Percentiles rank a stretch among this genome's conserved stretches.
Evolutionary conservation across 176 grass and related monocot species (phyloP).

Genomic region (Avena eriantha): DNA sequence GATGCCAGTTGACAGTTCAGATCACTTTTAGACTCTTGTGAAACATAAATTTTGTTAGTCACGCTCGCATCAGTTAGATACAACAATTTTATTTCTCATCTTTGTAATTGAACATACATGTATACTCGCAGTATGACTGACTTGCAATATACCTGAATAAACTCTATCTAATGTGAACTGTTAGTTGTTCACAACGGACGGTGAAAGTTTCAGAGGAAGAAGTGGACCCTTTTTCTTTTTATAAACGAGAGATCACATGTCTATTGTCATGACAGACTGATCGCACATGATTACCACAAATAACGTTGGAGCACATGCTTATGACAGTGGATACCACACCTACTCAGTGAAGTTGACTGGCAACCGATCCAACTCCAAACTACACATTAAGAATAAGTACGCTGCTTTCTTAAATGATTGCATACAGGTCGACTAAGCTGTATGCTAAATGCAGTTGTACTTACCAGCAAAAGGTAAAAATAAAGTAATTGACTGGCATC

Average conservation of each 20-base stretch:
- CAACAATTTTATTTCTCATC: no score
- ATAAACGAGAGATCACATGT: constrained; percentile 46
- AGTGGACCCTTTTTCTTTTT: neutral
- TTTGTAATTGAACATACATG: neutral
- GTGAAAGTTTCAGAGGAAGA: constrained; percentile 20
- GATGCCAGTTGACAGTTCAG: neutral
- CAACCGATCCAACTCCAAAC: constrained; percentile 42
- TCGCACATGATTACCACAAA: constrained; percentile 31
- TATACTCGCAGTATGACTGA: neutral
- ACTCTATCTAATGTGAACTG: constrained; percentile 29
- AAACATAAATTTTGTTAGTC: neutral
- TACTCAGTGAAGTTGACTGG: constrained; percentile 54
- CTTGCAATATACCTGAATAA: neutral
- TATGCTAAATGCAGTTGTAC: neutral
- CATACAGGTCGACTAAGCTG: constrained; percentile 28
- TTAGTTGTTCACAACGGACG: constrained; percentile 3
- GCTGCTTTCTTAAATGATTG: constrained; percentile 12
- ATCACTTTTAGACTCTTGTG: neutral
- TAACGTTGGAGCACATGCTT: constrained; percentile 59
- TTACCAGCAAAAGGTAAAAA: neutral
- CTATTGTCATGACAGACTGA: constrained; percentile 38
- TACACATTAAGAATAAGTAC: neutral
- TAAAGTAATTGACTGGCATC: neutral
- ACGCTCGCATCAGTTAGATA: neutral
- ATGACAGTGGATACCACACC: constrained; percentile 45